Percentiles rank a stretch among this genome's conserved stretches.
These are phyloP conservation scores for Skeletonema costatum DNA, from an alignment of 108 stramenopile genomes.

Conservation along the genomic window DNA sequence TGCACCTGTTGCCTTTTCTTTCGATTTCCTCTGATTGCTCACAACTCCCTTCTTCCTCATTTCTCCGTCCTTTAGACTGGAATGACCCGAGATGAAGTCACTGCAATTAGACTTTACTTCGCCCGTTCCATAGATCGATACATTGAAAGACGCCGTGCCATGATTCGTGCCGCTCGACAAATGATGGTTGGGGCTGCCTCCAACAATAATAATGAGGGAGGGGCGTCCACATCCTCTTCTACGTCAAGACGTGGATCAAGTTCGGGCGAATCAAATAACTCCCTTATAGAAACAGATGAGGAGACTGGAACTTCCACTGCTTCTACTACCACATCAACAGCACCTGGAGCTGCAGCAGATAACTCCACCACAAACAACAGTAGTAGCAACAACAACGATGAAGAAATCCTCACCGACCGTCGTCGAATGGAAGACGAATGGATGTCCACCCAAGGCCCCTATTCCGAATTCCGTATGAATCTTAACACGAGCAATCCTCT, in stretches of 20 bases:
- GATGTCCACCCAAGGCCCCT: constrained; percentile 81
- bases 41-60: neutral
- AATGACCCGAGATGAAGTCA: constrained; percentile 64
- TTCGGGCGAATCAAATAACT: constrained; percentile 27
- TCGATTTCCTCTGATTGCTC: too few species aligned
- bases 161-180: constrained; percentile 26
- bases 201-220: neutral
- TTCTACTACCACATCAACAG: constrained; percentile 10
- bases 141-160: constrained; percentile 39
- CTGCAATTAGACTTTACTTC: constrained; percentile 80
- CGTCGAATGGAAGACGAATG: constrained; percentile 78
- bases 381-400: constrained; percentile 20
- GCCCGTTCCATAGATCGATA: constrained; percentile 73
- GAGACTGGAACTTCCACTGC: constrained; percentile 43
- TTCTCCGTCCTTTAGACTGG: constrained; percentile 33
- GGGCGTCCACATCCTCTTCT: neutral
- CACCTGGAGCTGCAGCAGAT: neutral
- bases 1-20: too few species aligned
- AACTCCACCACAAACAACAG: neutral
- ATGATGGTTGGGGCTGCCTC: neutral
- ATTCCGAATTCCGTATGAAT: constrained; percentile 86
- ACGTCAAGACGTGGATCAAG: constrained; percentile 4
- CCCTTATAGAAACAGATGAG: constrained; percentile 6
- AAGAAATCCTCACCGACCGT: constrained; percentile 50
- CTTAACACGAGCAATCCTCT: constrained; percentile 65